Evolutionary conservation across 352 stramenopile genomes (phyloP), one percentile per base, ranked within the genome.

Genomic region (Globisporangium cederbergense): DNA sequence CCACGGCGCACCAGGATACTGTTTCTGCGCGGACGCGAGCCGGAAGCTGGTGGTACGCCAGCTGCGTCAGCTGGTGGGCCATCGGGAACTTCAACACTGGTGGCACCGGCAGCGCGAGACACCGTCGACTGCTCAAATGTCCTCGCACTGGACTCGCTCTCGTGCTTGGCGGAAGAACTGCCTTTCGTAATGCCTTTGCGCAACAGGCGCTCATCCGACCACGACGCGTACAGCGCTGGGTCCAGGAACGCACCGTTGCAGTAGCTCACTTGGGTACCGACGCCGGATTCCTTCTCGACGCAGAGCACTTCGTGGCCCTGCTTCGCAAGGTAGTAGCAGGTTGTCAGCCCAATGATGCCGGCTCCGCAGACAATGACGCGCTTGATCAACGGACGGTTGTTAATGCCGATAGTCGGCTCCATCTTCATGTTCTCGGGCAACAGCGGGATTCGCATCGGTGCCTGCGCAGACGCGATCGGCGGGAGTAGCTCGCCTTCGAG

Each of bases 281-380:
- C 87, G 13, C 67, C 68, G n/a, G 75, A 65, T 58, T 95, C 87
- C 57, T 93, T 93, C 62, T 95, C 87, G 13, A 95, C 86, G 50
- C 87, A 95, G 6, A 95, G 70, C 53, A 95, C 87, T 64, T 95
- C 87, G 60, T 95, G 87, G 63, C 87, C 87, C 57, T 90, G 84
- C 60, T 90, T 92, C 47, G 84, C 84, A 25, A 95, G 72, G 66
- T 91, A 94, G 67, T 91, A 95, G 72, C 83, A 93, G 0, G 87
- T 95, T 32, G 83, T 93, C 42, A 95, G 64, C 0, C 87, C 87
- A 51, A 95, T 87, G 56, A 95, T 94, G 40, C 87, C 87, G n/a
- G 83, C 87, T 14, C 87, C 87, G 42, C 85, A 92, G 16, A 95
- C 87, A 51, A 95, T 92, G 43, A 95, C 84, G 66, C 87, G 87